These are phyloP conservation scores for Capronia coronata DNA, from an alignment of 2,329 filamentous ascomycete genomes.

Conservation along the genomic window DNA sequence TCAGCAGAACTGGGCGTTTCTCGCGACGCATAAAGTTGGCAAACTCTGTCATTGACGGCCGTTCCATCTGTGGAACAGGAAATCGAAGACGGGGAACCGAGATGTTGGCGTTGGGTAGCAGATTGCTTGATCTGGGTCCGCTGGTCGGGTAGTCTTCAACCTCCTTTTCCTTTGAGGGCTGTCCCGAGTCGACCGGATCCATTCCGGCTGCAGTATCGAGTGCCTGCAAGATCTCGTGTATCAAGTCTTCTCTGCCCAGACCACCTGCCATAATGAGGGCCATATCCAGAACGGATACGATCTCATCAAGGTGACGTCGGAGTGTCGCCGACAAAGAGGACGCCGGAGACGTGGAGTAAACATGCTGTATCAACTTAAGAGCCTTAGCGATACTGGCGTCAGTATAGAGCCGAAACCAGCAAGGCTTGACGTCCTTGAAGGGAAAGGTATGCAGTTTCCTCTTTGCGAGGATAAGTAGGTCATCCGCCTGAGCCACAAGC, in stretches of 20 bases:
- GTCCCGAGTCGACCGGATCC: slow-evolving; percentile 1
- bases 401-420: slow-evolving; percentile 53
- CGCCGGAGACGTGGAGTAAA: not conserved
- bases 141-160: not conserved
- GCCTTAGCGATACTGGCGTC: slow-evolving; percentile 50
- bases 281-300: slow-evolving; percentile 65
- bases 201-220: not conserved
- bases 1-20: slow-evolving; percentile 62
- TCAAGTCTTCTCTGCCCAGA: slow-evolving; percentile 46
- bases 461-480: slow-evolving; percentile 46
- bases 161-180: slow-evolving; percentile 7
- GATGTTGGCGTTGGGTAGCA: slow-evolving; percentile 11
- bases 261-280: slow-evolving; percentile 69
- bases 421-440: slow-evolving; percentile 50
- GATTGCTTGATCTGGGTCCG: not conserved
- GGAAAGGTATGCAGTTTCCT: slow-evolving; percentile 51
- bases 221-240: slow-evolving; percentile 30
- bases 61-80: slow-evolving; percentile 37
- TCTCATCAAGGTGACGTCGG: slow-evolving; percentile 42
- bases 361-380: slow-evolving; percentile 31
- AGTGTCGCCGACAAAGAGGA: not conserved
- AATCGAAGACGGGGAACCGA: slow-evolving; percentile 33
- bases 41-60: slow-evolving; percentile 54
- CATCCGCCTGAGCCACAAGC: slow-evolving; percentile 34
- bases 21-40: slow-evolving; percentile 51